Evolutionary conservation across 352 stramenopile species (phyloP).

Genomic region (Globisporangium uncinulatum): DNA sequence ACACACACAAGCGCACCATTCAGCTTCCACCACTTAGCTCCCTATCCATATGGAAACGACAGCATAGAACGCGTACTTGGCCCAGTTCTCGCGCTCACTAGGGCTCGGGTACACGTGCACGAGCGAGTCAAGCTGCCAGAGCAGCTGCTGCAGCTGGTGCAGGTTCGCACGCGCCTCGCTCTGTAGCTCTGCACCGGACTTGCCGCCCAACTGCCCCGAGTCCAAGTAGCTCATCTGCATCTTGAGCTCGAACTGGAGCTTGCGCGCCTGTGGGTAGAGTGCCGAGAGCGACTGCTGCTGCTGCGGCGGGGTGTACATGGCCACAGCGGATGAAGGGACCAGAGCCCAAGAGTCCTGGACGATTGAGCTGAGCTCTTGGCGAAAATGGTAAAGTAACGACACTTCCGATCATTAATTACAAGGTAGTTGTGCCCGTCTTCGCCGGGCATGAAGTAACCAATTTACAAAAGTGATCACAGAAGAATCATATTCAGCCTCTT

Average conservation of each 20-base stretch:
- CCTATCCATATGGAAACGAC: conserved; percentile 1
- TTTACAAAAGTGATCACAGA: too few relatives aligned
- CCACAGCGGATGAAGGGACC: too few relatives aligned
- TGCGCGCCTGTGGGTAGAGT: conserved; percentile 75
- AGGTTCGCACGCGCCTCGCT: conserved; percentile 63
- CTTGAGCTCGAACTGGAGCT: conserved; percentile 87
- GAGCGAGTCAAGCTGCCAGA: conserved; percentile 82
- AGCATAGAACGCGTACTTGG: conserved; percentile 28
- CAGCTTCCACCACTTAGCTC: neutral
- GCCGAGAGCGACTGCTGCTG: conserved; percentile 48
- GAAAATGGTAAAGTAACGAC: too few relatives aligned
- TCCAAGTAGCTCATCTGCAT: conserved; percentile 87
- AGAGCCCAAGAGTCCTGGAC: too few relatives aligned
- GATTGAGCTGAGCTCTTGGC: too few relatives aligned
- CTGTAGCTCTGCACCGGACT: conserved; percentile 57
- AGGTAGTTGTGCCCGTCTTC: too few relatives aligned
- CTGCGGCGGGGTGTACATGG: conserved; percentile 10
- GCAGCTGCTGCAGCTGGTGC: conserved; percentile 61
- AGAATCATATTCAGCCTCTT: too few relatives aligned
- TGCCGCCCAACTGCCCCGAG: conserved; percentile 41
- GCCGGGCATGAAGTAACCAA: too few relatives aligned
- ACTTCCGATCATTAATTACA: too few relatives aligned
- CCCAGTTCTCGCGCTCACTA: conserved; percentile 65
- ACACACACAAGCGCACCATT: neutral
- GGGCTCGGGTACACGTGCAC: conserved; percentile 49